Evolutionary conservation across 441 rosid species (phyloP), one percentile per base, ranked within the genome.

Genomic region (Populus tomentosa): DNA sequence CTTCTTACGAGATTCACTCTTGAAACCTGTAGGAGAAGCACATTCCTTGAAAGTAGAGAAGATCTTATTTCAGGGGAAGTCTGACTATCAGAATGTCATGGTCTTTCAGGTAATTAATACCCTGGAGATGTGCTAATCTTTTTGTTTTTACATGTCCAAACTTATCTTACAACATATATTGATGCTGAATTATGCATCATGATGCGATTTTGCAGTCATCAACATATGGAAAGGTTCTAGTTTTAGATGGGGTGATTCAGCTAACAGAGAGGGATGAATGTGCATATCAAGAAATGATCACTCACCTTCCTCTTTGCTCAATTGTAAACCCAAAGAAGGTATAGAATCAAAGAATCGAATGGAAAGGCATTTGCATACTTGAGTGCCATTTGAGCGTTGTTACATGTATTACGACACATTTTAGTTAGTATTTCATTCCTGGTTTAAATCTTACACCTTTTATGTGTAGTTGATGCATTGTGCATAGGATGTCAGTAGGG

Each of bases 191-290:
- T 28, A 28, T 28, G 23, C 14, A 23, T 2, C 64, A 20, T 71
- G 74, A 5, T 61, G 40, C 38, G 24, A 13, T 63, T 80, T 71
- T 82, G 63, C 88, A 94, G 98, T 94, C 98, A n/a, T 86, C 97
- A 36, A 89, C 98, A 14, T 94, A 94, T 66, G 98, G 98, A 35
- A 94, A 92, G 81, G 97, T 94, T 80, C 90, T 94, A 72, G 92
- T 94, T 77, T 84, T 94, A 88, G 98, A 94, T 75, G 98, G 98
- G 26, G 97, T 92, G 81, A 92, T 94, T 82, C 98, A 94, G 82
- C 94, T 94, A 53, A 94, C 99, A 0, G 96, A 96, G 84, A 91
- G 98, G 81, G 99, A 96, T 77, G 98, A 96, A 84, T 96, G 98
- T 80, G 97, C 98, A 10, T 94, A 94, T 82, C 98, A 94, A 79